Evolutionary conservation across 1,284 basidiomycete species (phyloP).

Genomic region (Mycocalia duriaeana): DNA sequence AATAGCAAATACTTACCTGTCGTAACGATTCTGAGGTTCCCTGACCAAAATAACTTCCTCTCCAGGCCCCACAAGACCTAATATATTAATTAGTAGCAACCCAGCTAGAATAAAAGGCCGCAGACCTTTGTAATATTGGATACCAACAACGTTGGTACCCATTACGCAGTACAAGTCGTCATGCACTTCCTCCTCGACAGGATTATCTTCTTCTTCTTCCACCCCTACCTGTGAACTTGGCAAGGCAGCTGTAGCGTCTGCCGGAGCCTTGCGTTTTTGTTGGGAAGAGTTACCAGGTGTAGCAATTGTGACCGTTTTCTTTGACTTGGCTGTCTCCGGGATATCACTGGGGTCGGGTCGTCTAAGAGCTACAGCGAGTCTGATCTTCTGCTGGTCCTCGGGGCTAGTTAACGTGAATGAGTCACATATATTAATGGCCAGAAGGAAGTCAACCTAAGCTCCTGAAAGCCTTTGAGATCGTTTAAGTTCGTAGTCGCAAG

Average conservation of each 20-base stretch:
- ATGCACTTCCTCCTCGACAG: slow-evolving; percentile 41
- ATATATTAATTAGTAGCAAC: slow-evolving; percentile 5
- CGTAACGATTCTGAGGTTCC: slow-evolving; percentile 67
- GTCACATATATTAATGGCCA: not conserved
- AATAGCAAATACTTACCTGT: slow-evolving; percentile 39
- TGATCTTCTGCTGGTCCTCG: slow-evolving; percentile 59
- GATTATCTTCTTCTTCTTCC: slow-evolving; percentile 37
- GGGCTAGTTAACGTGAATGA: not conserved
- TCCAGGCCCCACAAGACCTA: slow-evolving; percentile 70
- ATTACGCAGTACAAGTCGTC: slow-evolving; percentile 67
- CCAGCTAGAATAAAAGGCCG: not conserved
- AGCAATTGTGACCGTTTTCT: slow-evolving; percentile 3
- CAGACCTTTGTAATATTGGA: slow-evolving; percentile 82
- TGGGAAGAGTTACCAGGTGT: slow-evolving; percentile 1
- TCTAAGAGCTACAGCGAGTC: slow-evolving; percentile 46
- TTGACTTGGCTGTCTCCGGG: slow-evolving; percentile 33
- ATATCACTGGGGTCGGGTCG: slow-evolving; percentile 54
- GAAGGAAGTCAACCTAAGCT: slow-evolving; percentile 41
- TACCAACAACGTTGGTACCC: slow-evolving; percentile 66
- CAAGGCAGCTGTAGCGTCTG: not conserved
- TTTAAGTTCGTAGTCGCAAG: slow-evolving; percentile 42
- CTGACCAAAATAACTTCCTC: slow-evolving; percentile 74
- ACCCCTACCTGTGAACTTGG: slow-evolving; percentile 10
- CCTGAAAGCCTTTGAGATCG: slow-evolving; percentile 43
- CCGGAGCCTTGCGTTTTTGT: slow-evolving; percentile 7